phyloP scores from a whole-genome alignment of 306 rosid genomes.

The Casuarina equisetifolia region DNA sequence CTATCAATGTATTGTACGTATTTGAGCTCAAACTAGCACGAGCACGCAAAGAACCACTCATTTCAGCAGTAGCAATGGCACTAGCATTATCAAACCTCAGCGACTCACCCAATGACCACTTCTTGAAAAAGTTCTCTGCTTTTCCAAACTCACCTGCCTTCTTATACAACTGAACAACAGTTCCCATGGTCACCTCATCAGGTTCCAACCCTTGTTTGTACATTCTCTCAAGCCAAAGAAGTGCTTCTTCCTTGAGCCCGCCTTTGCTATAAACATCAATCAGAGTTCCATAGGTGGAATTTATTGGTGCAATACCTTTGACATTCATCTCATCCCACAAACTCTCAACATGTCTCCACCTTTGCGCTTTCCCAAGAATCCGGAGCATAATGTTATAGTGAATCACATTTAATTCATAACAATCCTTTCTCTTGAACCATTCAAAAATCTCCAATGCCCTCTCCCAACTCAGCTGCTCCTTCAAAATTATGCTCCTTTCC shows the following conservation, averaged over 20 bases:
- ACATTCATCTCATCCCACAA: constrained; percentile 73
- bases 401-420: constrained; percentile 69
- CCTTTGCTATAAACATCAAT: constrained; percentile 87
- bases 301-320: constrained; percentile 58
- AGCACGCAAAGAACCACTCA: constrained; percentile 20
- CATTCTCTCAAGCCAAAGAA: constrained; percentile 81
- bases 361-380: constrained; percentile 56
- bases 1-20: constrained; percentile 68
- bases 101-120: constrained; percentile 58
- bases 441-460: constrained; percentile 65
- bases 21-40: constrained; percentile 48
- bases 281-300: constrained; percentile 81
- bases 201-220: constrained; percentile 69
- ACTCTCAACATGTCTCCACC: constrained; percentile 56
- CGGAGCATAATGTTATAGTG: constrained; percentile 73
- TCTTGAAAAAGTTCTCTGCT: constrained; percentile 73
- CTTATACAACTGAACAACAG: constrained; percentile 85
- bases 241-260: constrained; percentile 68
- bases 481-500: constrained; percentile 74
- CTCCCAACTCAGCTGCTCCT: constrained; percentile 63
- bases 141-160: constrained; percentile 74
- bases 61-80: constrained; percentile 17
- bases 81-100: constrained; percentile 23
- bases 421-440: constrained; percentile 68
- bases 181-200: constrained; percentile 94